Conservation (phyloP, 305 asterid species). For the Fraxinus xanthoxyloides region DNA sequence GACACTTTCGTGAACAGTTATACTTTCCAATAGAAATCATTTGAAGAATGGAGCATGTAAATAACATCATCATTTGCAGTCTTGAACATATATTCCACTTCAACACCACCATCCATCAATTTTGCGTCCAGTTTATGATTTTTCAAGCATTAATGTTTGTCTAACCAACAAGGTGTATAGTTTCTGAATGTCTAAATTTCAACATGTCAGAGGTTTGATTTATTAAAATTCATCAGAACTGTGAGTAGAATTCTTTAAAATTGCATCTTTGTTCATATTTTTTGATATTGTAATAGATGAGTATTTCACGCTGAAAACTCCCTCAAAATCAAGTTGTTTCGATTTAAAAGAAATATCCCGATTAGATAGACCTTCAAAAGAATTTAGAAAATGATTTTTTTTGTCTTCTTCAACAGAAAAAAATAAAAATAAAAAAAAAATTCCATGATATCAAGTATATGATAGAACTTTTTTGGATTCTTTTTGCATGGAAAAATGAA, state of each 20-base stretch:
- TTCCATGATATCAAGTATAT: no score
- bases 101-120: background rate
- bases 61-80: background rate
- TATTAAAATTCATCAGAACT: background rate
- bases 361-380: background rate
- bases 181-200: background rate
- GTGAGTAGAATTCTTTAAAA: background rate
- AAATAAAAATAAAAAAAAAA: no score
- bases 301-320: background rate
- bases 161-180: background rate
- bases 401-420: background rate
- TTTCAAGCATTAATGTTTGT: background rate
- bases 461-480: background rate
- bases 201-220: background rate
- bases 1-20: no score
- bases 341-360: background rate
- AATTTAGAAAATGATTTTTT: no score
- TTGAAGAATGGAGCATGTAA: background rate
- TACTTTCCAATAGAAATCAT: background rate
- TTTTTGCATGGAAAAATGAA: background rate
- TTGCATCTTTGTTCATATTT: background rate
- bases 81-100: background rate
- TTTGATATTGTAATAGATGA: background rate
- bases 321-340: background rate
- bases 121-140: background rate